Evolutionary conservation across 495 filamentous ascomycete species (phyloP), one percentile per base, ranked within the genome.

Genomic region (Xanthoparmelia taractica): DNA sequence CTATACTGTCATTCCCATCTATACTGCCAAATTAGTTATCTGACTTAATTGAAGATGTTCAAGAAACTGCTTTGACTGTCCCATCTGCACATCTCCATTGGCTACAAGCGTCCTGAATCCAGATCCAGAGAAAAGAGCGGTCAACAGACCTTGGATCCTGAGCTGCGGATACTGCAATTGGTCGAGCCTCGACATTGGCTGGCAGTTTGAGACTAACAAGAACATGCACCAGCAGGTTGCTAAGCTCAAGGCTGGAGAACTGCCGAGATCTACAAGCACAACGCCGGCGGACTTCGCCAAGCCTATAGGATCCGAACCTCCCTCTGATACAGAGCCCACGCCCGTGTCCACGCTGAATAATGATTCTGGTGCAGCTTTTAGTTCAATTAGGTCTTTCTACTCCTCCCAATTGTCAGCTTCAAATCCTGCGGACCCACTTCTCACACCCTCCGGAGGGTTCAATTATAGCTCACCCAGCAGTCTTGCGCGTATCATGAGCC

Each of bases 31-130:
- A n/a, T 7, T 25, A 10, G 31, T 23, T 17, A 37, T 18, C 47
- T 57, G 20, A 57, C 1, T 4, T 12, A 13, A 57, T 8, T 47
- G 47, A 66, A 97, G 94, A 71, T 98, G 94, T 70, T 90, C 90
- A 23, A 83, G 94, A 64, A 96, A 90, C 70, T 98, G 94, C 74
- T 97, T 92, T 78, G 88, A 92, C 71, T 98, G 94, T 68, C 95
- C 94, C 2, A 76, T 88, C 63, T 98, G 94, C 73, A 86, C 87
- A n/a, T 83, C 90, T 2, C 88, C 89, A 27, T 79, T 96, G 13
- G 78, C 85, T 27, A 86, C 95, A 48, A 88, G 80, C 60, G 82
- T 84, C 27, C 73, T 90, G 82, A 33, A 75, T 89, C 63, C 86
- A 88, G 55, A 76, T 70, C n/a, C 74, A 71, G 29, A 72, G 72